phyloP scores from a whole-genome alignment of 2,329 filamentous ascomycete species.

The Proliferodiscus dingleyae region DNA sequence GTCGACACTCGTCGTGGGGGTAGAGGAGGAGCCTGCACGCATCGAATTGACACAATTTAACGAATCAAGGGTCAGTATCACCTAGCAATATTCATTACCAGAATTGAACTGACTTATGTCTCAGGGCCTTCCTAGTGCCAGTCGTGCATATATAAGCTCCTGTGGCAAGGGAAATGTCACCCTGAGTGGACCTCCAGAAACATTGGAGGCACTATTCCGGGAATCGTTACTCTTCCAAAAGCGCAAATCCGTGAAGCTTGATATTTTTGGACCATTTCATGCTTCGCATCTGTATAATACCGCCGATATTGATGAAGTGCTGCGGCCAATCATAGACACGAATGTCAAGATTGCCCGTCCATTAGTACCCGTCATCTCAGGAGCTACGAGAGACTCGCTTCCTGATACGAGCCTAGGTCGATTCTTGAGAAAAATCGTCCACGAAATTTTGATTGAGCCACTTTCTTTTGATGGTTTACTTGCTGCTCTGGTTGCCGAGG shows the following conservation, averaged over 20 bases:
- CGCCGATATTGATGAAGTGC: conserved; percentile 9
- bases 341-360: not conserved
- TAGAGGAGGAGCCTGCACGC: not conserved
- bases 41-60: not conserved
- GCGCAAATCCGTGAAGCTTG: conserved; percentile 4
- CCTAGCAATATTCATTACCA: too few relatives aligned
- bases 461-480: conserved; percentile 45
- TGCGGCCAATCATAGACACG: not conserved
- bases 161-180: not conserved
- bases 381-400: not conserved
- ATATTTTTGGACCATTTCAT: conserved; percentile 20
- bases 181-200: conserved; percentile 4
- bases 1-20: conserved; percentile 4
- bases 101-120: too few relatives aligned
- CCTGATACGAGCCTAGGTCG: not conserved
- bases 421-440: conserved; percentile 24
- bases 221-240: not conserved
- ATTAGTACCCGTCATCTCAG: not conserved
- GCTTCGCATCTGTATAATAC: conserved; percentile 21
- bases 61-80: not conserved
- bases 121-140: conserved; percentile 1
- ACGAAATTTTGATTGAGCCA: conserved; percentile 47
- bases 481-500: conserved; percentile 42
- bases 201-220: not conserved
- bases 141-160: not conserved